A percentile compares a stretch with the other conserved stretches of the same genome.
Conservation (phyloP, 2,329 filamentous ascomycete species). For the Fusarium tupiense region DNA sequence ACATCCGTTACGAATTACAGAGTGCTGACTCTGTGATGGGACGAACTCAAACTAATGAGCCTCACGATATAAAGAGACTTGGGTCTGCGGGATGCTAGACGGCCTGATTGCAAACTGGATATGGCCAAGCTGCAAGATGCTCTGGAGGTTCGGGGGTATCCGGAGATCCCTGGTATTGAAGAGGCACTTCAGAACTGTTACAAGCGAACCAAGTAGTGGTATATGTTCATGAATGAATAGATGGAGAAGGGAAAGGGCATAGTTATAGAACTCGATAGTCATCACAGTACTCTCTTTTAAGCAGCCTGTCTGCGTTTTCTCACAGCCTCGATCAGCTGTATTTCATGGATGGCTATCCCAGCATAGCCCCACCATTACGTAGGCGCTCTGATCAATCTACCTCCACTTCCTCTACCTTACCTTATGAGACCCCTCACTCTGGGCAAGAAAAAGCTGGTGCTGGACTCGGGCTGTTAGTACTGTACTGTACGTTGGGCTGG, state of each 20-base stretch:
- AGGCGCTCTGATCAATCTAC: conserved; percentile 1
- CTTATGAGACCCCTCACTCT: conserved; percentile 18
- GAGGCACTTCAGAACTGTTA: not conserved
- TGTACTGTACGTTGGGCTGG: not conserved
- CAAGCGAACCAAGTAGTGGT: not conserved
- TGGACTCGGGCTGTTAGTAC: not conserved
- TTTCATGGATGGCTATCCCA: not conserved
- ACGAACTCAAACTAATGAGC: too few relatives aligned
- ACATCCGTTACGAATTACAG: too few relatives aligned
- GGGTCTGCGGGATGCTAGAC: too few relatives aligned
- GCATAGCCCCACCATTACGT: conserved; percentile 53
- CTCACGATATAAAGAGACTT: too few relatives aligned
- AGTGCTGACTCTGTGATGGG: too few relatives aligned
- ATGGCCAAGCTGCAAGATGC: not conserved
- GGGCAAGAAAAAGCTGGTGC: not conserved
- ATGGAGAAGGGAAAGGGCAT: not conserved
- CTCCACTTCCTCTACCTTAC: not conserved
- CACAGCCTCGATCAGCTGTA: not conserved
- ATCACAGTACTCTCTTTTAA: not conserved
- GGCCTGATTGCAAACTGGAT: too few relatives aligned
- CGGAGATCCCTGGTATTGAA: not conserved
- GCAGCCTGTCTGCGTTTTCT: not conserved
- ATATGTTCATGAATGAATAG: not conserved
- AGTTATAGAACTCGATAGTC: not conserved
- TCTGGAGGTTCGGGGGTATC: not conserved